Percentiles rank a stretch among this genome's conserved stretches.
These are phyloP conservation scores for Cyclotella atomus DNA, from an alignment of 108 stramenopile species.

Conservation along the genomic window DNA sequence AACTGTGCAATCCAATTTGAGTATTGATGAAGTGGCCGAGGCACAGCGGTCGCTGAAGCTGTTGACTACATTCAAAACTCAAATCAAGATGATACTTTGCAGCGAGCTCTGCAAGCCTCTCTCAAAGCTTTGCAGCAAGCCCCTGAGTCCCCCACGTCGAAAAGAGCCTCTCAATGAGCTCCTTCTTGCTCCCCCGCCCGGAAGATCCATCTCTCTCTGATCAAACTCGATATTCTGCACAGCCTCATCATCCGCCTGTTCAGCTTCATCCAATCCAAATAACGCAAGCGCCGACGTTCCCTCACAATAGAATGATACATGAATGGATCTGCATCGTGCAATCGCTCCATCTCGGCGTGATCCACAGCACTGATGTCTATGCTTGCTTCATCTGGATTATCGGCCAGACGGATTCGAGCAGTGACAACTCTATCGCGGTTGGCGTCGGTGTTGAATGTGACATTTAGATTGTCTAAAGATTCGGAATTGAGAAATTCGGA, in stretches of 20 bases:
- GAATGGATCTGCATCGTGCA: slow-evolving; percentile 7
- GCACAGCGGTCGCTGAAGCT: too few species aligned
- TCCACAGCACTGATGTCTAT: not conserved
- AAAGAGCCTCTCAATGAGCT: too few species aligned
- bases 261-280: not conserved
- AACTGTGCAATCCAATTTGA: too few species aligned
- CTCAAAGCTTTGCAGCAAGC: too few species aligned
- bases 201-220: not conserved
- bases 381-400: not conserved
- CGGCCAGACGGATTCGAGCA: not conserved
- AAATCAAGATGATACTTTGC: too few species aligned
- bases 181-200: too few species aligned
- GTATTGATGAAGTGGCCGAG: too few species aligned
- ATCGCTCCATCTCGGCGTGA: not conserved
- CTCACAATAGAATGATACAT: slow-evolving; percentile 11
- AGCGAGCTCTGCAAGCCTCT: too few species aligned
- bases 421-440: not conserved
- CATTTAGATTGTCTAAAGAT: not conserved
- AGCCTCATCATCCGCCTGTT: not conserved
- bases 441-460: not conserved
- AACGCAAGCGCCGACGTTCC: not conserved
- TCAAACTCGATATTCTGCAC: not conserved
- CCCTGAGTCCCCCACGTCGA: too few species aligned
- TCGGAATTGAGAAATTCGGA: not conserved
- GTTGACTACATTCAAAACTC: too few species aligned